These are phyloP conservation scores for Amborella trichopoda DNA, from an alignment of 164 flowering plant species.

Conservation along the genomic window DNA sequence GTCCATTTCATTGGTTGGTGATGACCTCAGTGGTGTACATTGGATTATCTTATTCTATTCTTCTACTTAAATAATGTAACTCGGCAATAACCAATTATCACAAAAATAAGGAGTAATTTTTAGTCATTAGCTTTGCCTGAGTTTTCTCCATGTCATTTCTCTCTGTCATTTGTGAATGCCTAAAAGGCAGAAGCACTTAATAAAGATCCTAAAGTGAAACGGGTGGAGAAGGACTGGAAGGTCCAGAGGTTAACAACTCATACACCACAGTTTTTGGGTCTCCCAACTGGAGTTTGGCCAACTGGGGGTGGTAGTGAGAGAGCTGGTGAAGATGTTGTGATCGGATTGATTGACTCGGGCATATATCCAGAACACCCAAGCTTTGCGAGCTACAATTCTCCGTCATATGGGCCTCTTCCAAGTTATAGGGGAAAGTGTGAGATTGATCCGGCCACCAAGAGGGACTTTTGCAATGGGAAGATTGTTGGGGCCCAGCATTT, in stretches of 20 bases:
- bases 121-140: not conserved
- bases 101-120: too few relatives aligned
- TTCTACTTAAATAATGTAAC: too few relatives aligned
- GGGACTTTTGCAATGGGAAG: conserved; percentile 79
- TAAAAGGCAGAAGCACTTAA: conserved; percentile 75
- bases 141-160: not conserved
- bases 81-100: too few relatives aligned
- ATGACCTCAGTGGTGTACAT: too few relatives aligned
- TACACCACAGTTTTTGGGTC: conserved; percentile 96
- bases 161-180: not conserved
- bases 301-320: conserved; percentile 90
- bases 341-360: conserved; percentile 95
- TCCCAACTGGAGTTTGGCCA: conserved; percentile 99
- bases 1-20: too few relatives aligned
- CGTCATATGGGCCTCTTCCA: conserved; percentile 76
- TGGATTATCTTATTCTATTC: too few relatives aligned
- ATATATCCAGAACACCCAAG: conserved; percentile 90
- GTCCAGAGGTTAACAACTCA: conserved; percentile 86
- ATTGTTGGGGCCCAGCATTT: conserved; percentile 98
- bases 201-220: conserved; percentile 68
- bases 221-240: conserved; percentile 93
- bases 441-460: conserved; percentile 63
- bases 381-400: conserved; percentile 50
- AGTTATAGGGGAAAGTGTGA: conserved; percentile 90
- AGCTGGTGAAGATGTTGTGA: conserved; percentile 94